Base-by-base conservation (phyloP, 2,329 filamentous ascomycete genomes). In the Fusarium temperatum region DNA sequence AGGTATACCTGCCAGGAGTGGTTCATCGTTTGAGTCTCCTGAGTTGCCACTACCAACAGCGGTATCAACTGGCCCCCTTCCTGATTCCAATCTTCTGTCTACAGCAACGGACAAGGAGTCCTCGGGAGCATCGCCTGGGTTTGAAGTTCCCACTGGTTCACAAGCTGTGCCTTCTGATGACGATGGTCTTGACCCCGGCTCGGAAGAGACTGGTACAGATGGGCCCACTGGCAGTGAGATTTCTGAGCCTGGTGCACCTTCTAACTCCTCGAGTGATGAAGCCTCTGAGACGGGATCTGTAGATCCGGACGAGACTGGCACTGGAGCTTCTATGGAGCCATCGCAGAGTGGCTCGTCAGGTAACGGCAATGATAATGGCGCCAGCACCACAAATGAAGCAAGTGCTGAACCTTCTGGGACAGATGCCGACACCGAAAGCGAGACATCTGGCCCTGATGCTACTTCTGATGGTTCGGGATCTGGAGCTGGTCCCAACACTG, bases 181-280 rank as follows among this genome's bases (percentile, higher is more conserved):
- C 28, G 47, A 35, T 0, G 38, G 24, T 3, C 12, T 18, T 2
- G 50, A 47, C 10, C 32, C 60, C 1, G 55, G 48, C 3, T 22
- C n/a, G 1, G 48, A 32, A 20, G 24, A 11, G 0, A 44, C 22
- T 6, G 15, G 5, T 1, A 55, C 42, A 26, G 36, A 38, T 8
- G 17, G 32, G 0, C 28, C 39, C 1, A 11, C 13, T 9, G 5
- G 18, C 1, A 60, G 30, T 9, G 38, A 38, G 4, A 26, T 20
- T 3, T 32, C 30, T 0, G 30, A 11, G 2, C 1, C 24, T 0
- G 30, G 5, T 36, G 2, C 9, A 2, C 20, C 50, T 1, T 45
- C 64, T 22, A 6, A 15, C 4, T 24, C 56, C 6, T 11, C 26
- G 14, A 3, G 15, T 20, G n/a, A 30, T 0, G 39, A 24, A 22